Percentiles rank a stretch among this genome's conserved stretches.
phyloP scores from a whole-genome alignment of 1,284 basidiomycete genomes.

The Vanrija humicola region DNA sequence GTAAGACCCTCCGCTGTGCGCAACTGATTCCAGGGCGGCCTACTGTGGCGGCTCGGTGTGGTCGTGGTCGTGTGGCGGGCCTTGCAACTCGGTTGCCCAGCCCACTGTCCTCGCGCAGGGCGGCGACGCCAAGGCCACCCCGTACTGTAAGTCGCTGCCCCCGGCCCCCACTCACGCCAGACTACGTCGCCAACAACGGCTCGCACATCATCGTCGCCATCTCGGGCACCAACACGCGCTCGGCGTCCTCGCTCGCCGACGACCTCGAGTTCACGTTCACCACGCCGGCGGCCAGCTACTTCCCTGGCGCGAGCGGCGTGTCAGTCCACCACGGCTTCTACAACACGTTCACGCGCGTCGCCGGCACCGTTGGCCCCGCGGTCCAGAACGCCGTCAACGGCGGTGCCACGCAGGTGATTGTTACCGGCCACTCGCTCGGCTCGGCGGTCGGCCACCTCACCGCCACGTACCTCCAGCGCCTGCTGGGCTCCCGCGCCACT shows the following conservation, averaged over 20 bases:
- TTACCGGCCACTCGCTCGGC: slow-evolving; percentile 28
- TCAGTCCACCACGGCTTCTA: neutral
- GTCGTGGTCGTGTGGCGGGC: neutral
- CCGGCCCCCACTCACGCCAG: neutral
- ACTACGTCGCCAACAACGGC: slow-evolving; percentile 2
- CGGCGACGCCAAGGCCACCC: neutral
- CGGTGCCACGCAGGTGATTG: slow-evolving; percentile 16
- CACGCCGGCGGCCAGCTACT: neutral
- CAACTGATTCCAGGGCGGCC: neutral
- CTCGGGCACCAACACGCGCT: slow-evolving; percentile 18
- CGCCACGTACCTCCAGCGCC: slow-evolving; percentile 17
- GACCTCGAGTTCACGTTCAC: slow-evolving; percentile 19
- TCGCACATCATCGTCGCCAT: slow-evolving; percentile 16
- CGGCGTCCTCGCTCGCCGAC: slow-evolving; percentile 11
- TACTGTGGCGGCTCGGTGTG: neutral
- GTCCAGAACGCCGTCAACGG: slow-evolving; percentile 2
- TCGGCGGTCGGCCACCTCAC: slow-evolving; percentile 19
- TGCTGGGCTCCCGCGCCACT: slow-evolving; percentile 1
- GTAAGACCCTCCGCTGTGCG: neutral
- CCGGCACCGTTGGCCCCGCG: slow-evolving; percentile 1
- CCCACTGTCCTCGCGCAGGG: neutral
- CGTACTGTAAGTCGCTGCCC: neutral
- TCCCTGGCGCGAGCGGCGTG: neutral
- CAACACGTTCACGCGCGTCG: slow-evolving; percentile 18
- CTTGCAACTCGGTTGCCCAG: neutral